Base-by-base conservation (phyloP, 2,329 filamentous ascomycete species). In the Sphaerostilbella broomeana region DNA sequence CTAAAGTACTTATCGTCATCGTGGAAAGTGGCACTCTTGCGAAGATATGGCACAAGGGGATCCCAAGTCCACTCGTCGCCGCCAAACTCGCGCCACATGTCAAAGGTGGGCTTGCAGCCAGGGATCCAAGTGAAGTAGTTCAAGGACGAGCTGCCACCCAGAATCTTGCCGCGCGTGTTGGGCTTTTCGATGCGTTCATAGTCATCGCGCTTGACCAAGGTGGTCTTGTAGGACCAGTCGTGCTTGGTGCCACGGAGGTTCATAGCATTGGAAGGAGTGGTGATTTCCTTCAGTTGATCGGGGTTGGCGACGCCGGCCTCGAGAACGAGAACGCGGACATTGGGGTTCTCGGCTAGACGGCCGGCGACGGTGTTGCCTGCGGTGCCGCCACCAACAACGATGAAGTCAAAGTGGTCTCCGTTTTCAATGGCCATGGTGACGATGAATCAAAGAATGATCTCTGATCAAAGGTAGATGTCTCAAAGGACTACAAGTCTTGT, bases 41-140 rank as follows among this genome's bases (percentile, higher is more conserved):
- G 63, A 6, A 79, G 60, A 47, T 78, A 79, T 6, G 64, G 60
- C 3, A 67, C 60, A 26, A 64, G 59, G 7, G 55, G 60, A 2
- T 76, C 65, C 70, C 73, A 80, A 0, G 61, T 77, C 77, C 77
- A 82, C 33, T 73, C 67, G 49, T 84, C 77, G 5, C 84, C 85
- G 34, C 84, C 83, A 22, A 73, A 74, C 58, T 84, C 84, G n/a
- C 77, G 78, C 67, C 82, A 75, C 15, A 81, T 79, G 53, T 89
- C 72, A 48, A 75, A 81, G 0, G 75, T 80, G 3, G 65, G 64
- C 38, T 69, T 69, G 40, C 67, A 72, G 2, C 77, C 77, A 1
- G 69, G 74, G 5, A 78, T 64, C 77, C 77, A 81, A 11, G 75
- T 79, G 56, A 73, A 79, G 54, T 81, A 82, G 59, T 82, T 82